Evolutionary conservation across 2,329 filamentous ascomycete genomes (phyloP), one percentile per base, ranked within the genome.

Genomic region (Camillea tinctor): DNA sequence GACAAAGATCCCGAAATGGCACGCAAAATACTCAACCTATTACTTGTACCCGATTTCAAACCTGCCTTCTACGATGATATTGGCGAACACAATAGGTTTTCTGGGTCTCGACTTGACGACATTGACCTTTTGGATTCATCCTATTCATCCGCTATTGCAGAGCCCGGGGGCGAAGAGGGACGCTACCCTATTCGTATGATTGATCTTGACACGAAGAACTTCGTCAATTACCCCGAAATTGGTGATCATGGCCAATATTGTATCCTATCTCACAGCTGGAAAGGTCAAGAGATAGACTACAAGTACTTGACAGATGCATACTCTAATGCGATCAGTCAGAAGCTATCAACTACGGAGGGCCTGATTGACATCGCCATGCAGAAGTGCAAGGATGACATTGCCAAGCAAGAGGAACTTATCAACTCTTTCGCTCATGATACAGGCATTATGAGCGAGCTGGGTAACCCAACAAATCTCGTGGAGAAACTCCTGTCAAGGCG

Each of bases 251-350:
- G 70, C 21, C 72, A 74, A 44, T 76, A 75, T 57, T 73, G 72
- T 23, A 75, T 76, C 58, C 62, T 75, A 1, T 75, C 73, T 2
- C 73, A 75, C 51, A 71, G 71, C 36, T 76, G 73, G 73, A 75
- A 74, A 61, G 72, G 71, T 2, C 52, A 56, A 8, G 74, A 75
- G 55, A 62, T 75, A 11, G 66, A 64, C 19, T 70, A 70, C 21
- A 57, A 62, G n/a, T 71, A 71, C 59, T 66, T 75, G 57, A 59
- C 50, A 2, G 61, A 68, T 20, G 70, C 71, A 1, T 62, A 65
- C 22, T 57, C 21, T 8, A 66, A 66, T 22, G 60, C 54, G 17
- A 60, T 58, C 36, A 62, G 50, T 21, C 58, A 56, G 19, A 54
- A 44, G 5, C 50, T 60, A 3, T 54, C 50, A 19, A 53, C 54